Evolutionary conservation across 2,329 filamentous ascomycete species (phyloP), one percentile per base, ranked within the genome.

Genomic region (Curvularia verruculosa): DNA sequence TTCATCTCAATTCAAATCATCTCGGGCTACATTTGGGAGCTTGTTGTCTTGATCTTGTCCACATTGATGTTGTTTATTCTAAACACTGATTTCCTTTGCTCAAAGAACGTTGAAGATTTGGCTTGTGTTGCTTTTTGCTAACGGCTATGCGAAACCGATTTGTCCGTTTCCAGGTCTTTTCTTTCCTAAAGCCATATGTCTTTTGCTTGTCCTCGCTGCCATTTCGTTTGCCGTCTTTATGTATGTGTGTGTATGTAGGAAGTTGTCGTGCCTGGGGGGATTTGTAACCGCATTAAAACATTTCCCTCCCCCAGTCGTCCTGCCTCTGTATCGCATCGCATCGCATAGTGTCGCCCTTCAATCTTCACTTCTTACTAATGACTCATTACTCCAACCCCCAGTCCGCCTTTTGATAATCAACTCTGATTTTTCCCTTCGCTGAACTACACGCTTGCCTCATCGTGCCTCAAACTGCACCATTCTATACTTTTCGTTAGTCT

Each of bases 391-490:
- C n/a, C n/a, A n/a, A n/a, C n/a, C n/a, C n/a, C n/a, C n/a, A n/a
- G n/a, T n/a, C n/a, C n/a, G n/a, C n/a, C n/a, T n/a, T n/a, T n/a
- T n/a, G n/a, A 29, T 29, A 9, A 29, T 29, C 8, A 43, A 26
- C 23, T 10, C n/a, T n/a, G 34, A 15, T 26, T 3, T 18, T n/a
- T 1, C 13, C 10, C 26, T 15, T 6, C 19, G 24, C 24, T n/a
- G n/a, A n/a, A 4, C 28, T 10, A 29, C 12, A 10, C 26, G n/a
- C 26, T 34, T 18, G 15, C 24, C n/a, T 74, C 66, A 98, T 79
- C 94, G 87, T 49, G 95, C 95, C 83, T 99, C 93, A 73, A 99
- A 98, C 80, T 99, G 95, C 49, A 98, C 93, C 93, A 98, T 97
- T 74, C 94, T 78, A 56, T 18, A 6, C 10, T 19, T 31, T 19